These are phyloP conservation scores for Leccinum griseonigrum DNA, from an alignment of 1,284 basidiomycete genomes.

Conservation along the genomic window DNA sequence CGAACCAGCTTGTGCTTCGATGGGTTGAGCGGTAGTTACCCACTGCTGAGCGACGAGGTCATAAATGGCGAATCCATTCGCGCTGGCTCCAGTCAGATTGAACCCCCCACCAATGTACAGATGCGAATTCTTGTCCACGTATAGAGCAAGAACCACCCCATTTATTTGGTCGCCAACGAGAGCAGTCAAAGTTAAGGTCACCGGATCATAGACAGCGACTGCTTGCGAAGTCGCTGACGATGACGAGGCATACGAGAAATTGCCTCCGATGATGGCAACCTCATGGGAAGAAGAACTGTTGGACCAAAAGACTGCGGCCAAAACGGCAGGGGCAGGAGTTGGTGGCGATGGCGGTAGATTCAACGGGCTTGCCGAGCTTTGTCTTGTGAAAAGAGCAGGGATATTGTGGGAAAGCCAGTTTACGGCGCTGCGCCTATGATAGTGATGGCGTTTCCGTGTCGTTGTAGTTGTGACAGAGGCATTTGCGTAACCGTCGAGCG, in stretches of 20 bases:
- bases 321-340: conserved; percentile 73
- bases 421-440: conserved; percentile 35
- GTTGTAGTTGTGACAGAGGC: conserved; percentile 29
- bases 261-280: conserved; percentile 84
- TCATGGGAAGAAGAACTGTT: conserved; percentile 69
- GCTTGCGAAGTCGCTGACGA: conserved; percentile 49
- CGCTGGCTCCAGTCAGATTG: conserved; percentile 50
- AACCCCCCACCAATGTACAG: conserved; percentile 86
- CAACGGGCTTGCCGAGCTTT: conserved; percentile 40
- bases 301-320: conserved; percentile 89
- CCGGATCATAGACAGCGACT: conserved; percentile 74
- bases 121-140: conserved; percentile 58
- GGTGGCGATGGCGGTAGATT: conserved; percentile 56
- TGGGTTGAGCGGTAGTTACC: conserved; percentile 55
- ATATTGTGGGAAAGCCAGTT: conserved; percentile 53
- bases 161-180: conserved; percentile 60
- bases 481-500: conserved; percentile 41
- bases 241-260: conserved; percentile 68
- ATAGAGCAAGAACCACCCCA: conserved; percentile 72
- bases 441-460: conserved; percentile 38
- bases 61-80: conserved; percentile 74
- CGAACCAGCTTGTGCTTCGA: conserved; percentile 54
- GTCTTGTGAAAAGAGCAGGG: conserved; percentile 52
- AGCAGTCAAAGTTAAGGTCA: conserved; percentile 47
- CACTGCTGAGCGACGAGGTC: conserved; percentile 64